phyloP scores from a whole-genome alignment of 1,284 basidiomycete genomes.

The Ceratobasidium sp. region DNA sequence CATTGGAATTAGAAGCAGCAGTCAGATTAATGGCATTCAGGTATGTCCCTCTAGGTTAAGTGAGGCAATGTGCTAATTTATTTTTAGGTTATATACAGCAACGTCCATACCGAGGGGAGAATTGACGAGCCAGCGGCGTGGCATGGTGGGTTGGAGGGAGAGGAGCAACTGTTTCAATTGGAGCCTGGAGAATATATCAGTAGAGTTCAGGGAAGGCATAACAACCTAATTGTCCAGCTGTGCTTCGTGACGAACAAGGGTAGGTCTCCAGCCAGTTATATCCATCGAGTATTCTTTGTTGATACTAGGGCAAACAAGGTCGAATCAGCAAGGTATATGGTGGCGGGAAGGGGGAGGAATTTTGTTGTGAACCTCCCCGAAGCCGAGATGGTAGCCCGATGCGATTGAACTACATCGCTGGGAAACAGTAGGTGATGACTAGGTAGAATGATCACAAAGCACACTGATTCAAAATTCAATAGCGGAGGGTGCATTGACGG shows the following conservation, averaged over 20 bases:
- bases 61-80: neutral
- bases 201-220: conserved; percentile 1
- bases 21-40: conserved; percentile 20
- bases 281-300: neutral
- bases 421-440: neutral
- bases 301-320: neutral
- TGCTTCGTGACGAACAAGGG: conserved; percentile 22
- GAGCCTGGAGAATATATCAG: conserved; percentile 16
- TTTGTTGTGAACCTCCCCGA: neutral
- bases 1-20: neutral
- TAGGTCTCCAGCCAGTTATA: neutral
- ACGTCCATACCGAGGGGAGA: neutral
- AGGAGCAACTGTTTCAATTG: conserved; percentile 1
- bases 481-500: conserved; percentile 15
- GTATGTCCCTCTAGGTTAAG: neutral
- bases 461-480: neutral
- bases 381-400: neutral
- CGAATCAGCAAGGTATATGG: conserved; percentile 4
- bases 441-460: neutral
- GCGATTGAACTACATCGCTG: conserved; percentile 1
- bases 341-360: neutral
- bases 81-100: conserved; percentile 13
- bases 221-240: conserved; percentile 24
- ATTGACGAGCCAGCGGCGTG: neutral
- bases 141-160: conserved; percentile 15